Evolutionary conservation across 2,329 filamentous ascomycete genomes (phyloP).

Genomic region (Aspergillus luchuensis): DNA sequence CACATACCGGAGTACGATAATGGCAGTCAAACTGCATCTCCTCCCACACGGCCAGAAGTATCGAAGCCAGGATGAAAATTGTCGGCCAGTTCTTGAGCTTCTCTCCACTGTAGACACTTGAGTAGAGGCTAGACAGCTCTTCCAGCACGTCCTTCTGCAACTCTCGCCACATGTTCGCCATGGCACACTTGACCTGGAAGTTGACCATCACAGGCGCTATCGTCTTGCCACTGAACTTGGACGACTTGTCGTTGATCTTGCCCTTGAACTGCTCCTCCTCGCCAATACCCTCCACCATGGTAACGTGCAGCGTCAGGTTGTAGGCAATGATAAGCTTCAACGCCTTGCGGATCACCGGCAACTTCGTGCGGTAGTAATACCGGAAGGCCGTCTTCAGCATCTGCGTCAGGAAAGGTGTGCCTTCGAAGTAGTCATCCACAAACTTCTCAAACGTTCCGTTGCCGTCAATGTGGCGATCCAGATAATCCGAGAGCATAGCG

Average conservation of each 20-base stretch:
- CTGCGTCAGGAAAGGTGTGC: constrained; percentile 91
- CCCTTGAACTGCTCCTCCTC: constrained; percentile 77
- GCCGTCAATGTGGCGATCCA: constrained; percentile 91
- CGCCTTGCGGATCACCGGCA: constrained; percentile 89
- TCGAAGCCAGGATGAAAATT: constrained; percentile 95
- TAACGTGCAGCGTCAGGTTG: constrained; percentile 92
- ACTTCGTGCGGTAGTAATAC: constrained; percentile 85
- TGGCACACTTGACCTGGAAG: constrained; percentile 97
- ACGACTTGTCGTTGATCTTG: constrained; percentile 81
- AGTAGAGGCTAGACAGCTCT: constrained; percentile 89
- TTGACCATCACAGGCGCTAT: constrained; percentile 98
- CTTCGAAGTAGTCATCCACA: constrained; percentile 94
- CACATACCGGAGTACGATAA: constrained; percentile 73
- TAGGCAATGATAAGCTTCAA: constrained; percentile 94
- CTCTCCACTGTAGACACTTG: constrained; percentile 96
- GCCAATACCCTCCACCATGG: constrained; percentile 86
- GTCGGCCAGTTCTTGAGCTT: constrained; percentile 99
- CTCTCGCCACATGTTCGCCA: constrained; percentile 98
- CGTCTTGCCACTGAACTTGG: constrained; percentile 85
- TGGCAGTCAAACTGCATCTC: constrained; percentile 99
- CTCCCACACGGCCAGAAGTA: constrained; percentile 93
- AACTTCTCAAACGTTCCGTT: constrained; percentile 90
- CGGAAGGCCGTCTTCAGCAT: constrained; percentile 95
- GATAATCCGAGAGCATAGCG: constrained; percentile 81
- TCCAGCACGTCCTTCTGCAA: constrained; percentile 94